A percentile compares a stretch with the other conserved stretches of the same genome.
Conservation (phyloP, 1,284 basidiomycete species). For the Tylopilus sp. region DNA sequence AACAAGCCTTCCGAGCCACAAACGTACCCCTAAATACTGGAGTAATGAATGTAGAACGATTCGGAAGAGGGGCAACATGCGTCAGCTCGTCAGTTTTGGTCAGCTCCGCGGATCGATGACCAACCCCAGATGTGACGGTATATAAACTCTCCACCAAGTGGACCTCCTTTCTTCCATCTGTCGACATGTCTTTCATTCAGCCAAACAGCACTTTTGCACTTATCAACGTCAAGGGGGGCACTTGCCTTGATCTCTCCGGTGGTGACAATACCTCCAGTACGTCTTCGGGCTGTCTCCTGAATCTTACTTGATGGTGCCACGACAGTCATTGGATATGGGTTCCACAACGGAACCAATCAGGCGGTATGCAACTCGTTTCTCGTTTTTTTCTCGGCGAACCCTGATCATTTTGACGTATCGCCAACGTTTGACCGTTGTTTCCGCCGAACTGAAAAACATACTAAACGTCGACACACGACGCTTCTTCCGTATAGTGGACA, state of each 20-base stretch:
- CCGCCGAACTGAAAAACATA: too few relatives aligned
- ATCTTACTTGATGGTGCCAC: background rate
- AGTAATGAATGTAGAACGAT: background rate
- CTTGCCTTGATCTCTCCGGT: slow-evolving; percentile 66
- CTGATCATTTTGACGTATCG: background rate
- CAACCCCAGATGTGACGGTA: background rate
- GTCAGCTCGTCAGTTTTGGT: slow-evolving; percentile 4
- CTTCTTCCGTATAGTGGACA: slow-evolving; percentile 53
- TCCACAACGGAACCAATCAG: slow-evolving; percentile 60
- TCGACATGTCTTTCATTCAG: slow-evolving; percentile 36
- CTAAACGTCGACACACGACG: background rate
- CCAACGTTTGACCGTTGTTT: background rate
- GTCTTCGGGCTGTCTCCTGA: slow-evolving; percentile 20
- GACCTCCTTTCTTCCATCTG: background rate
- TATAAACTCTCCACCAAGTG: slow-evolving; percentile 1
- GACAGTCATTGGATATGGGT: slow-evolving; percentile 61
- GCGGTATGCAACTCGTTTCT: slow-evolving; percentile 44
- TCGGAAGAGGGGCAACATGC: background rate
- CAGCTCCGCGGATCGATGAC: slow-evolving; percentile 1
- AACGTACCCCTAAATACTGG: background rate
- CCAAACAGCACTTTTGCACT: slow-evolving; percentile 52
- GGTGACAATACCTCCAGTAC: slow-evolving; percentile 56
- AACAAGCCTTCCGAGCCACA: too few relatives aligned
- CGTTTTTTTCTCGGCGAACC: background rate
- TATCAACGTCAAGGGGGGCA: slow-evolving; percentile 60